Base-by-base conservation (phyloP, 108 stramenopile genomes). In the Nitzschia sp. region DNA sequence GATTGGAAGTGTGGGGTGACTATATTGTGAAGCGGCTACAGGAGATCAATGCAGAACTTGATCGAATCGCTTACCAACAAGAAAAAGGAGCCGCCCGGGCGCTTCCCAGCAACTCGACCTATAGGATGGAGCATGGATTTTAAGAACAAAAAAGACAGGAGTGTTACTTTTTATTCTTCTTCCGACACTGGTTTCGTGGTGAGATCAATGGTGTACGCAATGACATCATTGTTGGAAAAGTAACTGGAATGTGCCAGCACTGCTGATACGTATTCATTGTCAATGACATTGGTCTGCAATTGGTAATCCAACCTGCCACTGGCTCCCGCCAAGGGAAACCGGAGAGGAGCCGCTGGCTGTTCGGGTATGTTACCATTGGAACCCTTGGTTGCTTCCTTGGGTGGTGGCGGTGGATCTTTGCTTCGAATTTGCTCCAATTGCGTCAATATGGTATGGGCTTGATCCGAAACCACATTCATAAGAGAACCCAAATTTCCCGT, bases 211-310 rank as follows among this genome's bases (percentile, higher is more conserved):
- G 86, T 63, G 61, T 88, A 91, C 44, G 86, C 90, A 51, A 85
- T 63, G 0, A 91, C 51, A 63, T 91, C 90, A 0, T 74, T 77
- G 56, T 91, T 84, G 6, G 39, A 40, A 50, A 85, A 91, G 60
- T 91, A 91, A 7, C 65, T 65, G 15, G 80, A 75, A 77, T 91
- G 86, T 10, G 86, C 87, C 39, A 82, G 72, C 14, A 91, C 85
- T 37, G 86, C 90, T 5, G 85, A 85, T 19, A 88, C 42, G 68
- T 91, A 93, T 69, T 89, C 88, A 63, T 87, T 89, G 52, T 89
- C 89, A 51, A 90, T 84, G 6, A 90, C 78, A 15, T 83, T 83
- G 0, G 84, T 83, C 52, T 91, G 92, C 0, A 89, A 69, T 51
- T 86, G 85, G 63, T 82, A 91, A 25, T 73, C 73, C 65, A 73